Percentiles rank a stretch among this genome's conserved stretches.
These are phyloP conservation scores for Colletotrichum sp. DNA, from an alignment of 2,329 filamentous ascomycete species.

Conservation along the genomic window DNA sequence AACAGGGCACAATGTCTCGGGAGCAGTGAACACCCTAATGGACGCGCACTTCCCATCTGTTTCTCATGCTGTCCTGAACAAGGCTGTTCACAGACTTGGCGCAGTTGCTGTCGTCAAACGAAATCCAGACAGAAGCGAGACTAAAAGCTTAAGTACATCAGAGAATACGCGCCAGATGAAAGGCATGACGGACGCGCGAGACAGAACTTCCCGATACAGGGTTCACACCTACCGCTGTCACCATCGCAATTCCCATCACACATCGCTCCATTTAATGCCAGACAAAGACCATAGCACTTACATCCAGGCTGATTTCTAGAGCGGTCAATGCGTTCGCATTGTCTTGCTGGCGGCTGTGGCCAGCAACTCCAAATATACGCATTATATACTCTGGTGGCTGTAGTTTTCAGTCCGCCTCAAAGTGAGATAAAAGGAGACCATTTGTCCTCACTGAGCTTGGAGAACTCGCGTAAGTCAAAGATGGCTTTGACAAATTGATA, in stretches of 20 bases:
- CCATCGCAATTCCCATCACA: neutral
- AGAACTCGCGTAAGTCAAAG: neutral
- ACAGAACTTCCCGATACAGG: neutral
- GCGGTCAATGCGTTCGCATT: neutral
- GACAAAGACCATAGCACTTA: neutral
- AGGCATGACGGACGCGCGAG: neutral
- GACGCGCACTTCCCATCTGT: neutral
- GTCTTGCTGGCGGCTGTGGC: neutral
- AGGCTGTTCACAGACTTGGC: rapidly evolving
- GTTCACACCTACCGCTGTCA: rapidly evolving
- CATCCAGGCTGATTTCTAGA: neutral
- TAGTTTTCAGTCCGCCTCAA: neutral
- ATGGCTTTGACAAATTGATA: too few relatives aligned
- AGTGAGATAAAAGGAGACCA: neutral
- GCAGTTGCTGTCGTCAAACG: rapidly evolving
- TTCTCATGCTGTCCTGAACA: neutral
- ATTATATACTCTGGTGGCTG: neutral
- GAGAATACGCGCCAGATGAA: neutral
- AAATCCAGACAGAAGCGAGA: neutral
- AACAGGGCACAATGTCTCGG: neutral
- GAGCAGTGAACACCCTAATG: neutral
- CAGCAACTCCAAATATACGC: rapidly evolving
- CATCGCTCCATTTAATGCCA: rapidly evolving
- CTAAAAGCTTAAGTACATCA: neutral
- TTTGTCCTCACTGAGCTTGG: rapidly evolving